These are phyloP conservation scores for Panicum hallii DNA, from an alignment of 202 grass and related monocot species.

Conservation along the genomic window DNA sequence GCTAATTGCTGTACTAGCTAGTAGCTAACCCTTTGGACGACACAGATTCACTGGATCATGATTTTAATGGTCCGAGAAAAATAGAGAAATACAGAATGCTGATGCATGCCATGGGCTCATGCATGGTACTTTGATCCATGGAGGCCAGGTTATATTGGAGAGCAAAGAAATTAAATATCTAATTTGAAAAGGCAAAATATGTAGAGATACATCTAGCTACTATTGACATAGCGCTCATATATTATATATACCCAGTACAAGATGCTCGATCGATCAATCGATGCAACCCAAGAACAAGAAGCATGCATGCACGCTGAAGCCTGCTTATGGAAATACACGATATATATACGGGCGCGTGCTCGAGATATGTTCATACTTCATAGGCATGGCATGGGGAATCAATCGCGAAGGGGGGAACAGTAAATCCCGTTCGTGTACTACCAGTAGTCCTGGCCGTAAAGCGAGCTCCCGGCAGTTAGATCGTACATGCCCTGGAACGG, in stretches of 20 bases:
- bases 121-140: background rate
- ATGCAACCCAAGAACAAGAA: slow-evolving; percentile 1
- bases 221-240: background rate
- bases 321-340: background rate
- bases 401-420: background rate
- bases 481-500: slow-evolving; percentile 50
- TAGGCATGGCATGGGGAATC: background rate
- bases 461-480: slow-evolving; percentile 18
- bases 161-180: background rate
- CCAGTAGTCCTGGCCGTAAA: slow-evolving; percentile 49
- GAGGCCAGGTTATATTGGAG: background rate
- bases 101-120: background rate
- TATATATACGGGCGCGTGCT: background rate
- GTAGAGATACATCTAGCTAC: background rate
- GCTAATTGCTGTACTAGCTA: background rate
- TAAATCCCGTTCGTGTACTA: slow-evolving; percentile 33
- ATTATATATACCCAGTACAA: background rate
- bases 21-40: background rate
- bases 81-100: background rate
- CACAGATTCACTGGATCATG: background rate
- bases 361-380: background rate
- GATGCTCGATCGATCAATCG: background rate
- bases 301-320: background rate
- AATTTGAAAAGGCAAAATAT: background rate
- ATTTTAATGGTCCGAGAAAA: background rate